These are phyloP conservation scores for Penicillium sp. DNA, from an alignment of 2,329 filamentous ascomycete genomes.

Conservation along the genomic window DNA sequence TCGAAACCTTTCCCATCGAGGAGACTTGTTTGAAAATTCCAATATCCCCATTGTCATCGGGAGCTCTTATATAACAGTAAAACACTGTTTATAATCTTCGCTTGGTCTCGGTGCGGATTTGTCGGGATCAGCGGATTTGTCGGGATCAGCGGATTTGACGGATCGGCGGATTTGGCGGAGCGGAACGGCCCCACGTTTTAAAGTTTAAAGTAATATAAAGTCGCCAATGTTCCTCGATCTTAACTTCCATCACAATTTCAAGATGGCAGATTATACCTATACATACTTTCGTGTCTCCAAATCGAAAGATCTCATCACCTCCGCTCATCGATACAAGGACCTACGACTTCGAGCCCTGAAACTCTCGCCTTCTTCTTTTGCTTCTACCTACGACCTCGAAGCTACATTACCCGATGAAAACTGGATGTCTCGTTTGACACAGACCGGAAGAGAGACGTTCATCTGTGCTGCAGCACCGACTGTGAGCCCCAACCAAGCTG, in stretches of 20 bases:
- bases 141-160: no score
- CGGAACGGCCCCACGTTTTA: no score
- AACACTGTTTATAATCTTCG: no score
- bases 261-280: conserved; percentile 4
- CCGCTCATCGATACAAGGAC: conserved; percentile 13
- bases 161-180: no score
- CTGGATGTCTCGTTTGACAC: conserved; percentile 28
- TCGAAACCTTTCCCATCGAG: no score
- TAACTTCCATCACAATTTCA: neutral
- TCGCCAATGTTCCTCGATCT: no score
- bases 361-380: conserved; percentile 28
- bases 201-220: no score
- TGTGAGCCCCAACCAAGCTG: neutral
- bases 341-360: conserved; percentile 31
- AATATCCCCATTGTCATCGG: no score
- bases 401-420: conserved; percentile 21
- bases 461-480: conserved; percentile 24
- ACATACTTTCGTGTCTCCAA: conserved; percentile 13
- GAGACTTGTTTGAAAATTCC: no score
- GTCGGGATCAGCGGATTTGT: no score
- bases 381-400: conserved; percentile 33
- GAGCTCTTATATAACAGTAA: no score
- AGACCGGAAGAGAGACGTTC: conserved; percentile 27
- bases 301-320: neutral
- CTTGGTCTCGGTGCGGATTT: no score